Conservation (phyloP, 805 yeast species). For the Spathaspora sp. region DNA sequence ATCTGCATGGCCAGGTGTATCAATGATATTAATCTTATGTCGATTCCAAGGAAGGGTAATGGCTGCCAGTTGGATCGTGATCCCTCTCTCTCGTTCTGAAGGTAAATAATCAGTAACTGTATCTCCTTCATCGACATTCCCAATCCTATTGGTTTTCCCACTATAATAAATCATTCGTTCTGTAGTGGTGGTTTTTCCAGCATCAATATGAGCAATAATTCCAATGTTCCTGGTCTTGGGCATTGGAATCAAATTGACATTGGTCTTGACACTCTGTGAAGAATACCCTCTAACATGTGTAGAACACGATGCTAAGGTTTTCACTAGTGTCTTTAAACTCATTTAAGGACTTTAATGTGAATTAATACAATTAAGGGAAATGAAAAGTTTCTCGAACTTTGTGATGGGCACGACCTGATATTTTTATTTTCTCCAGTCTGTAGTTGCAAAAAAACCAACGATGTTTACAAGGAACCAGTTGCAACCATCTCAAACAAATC, state of each 20-base stretch:
- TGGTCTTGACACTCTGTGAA: not conserved
- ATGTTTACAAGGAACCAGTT: not conserved
- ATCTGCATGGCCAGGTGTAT: constrained; percentile 98
- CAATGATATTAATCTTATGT: constrained; percentile 79
- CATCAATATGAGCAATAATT: constrained; percentile 98
- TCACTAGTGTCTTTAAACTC: not conserved
- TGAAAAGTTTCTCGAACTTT: not conserved
- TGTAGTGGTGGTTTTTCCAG: constrained; percentile 97
- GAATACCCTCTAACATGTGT: not conserved
- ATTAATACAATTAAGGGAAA: not conserved
- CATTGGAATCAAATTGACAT: constrained; percentile 26
- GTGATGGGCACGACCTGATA: not conserved
- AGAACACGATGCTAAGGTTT: not conserved
- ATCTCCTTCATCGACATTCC: constrained; percentile 95
- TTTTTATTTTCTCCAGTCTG: not conserved
- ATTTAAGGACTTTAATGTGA: not conserved
- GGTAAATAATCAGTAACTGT: constrained; percentile 92
- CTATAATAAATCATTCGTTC: constrained; percentile 91
- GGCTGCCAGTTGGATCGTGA: constrained; percentile 95
- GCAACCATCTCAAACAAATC: no score
- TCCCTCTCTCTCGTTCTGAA: constrained; percentile 88
- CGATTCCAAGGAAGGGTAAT: constrained; percentile 84
- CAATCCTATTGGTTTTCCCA: constrained; percentile 76
- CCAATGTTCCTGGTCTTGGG: constrained; percentile 77
- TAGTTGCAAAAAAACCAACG: not conserved